Base-by-base conservation (phyloP, 805 yeast species). In the Saccharomyces eubayanus region DNA sequence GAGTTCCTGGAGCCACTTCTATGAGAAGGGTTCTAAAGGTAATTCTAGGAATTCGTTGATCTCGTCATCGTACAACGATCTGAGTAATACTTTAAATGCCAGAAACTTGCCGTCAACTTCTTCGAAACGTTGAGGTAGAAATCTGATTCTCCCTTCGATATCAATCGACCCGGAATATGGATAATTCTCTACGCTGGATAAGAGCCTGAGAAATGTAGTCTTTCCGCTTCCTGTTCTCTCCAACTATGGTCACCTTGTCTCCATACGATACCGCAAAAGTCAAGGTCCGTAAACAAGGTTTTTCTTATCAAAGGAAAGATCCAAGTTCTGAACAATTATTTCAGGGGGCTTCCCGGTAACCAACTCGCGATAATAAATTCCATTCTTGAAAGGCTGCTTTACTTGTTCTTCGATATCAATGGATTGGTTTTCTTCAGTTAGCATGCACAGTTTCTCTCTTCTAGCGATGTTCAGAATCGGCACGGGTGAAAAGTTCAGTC, bases 171-270 rank as follows among this genome's bases (percentile, higher is more conserved):
- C 59, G 9, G 59, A 56, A 51, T 55, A 56, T 24, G 57, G 56
- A 30, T 52, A 50, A 27, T 54, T 51, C 41, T 50, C 59, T 21
- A 50, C 77, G 11, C 70, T 79, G 20, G 78, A 74, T 62, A 76
- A 72, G 52, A 76, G 66, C 60, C 74, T 76, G 58, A 76, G 75
- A 62, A 76, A 72, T 5, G 80, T 76, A 11, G 78, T 75, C 61
- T 76, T 76, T 65, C 80, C 80, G 16, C 78, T 78, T 78, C 64
- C 80, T 79, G 62, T 76, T 76, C 36, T 79, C 79, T 24, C 80
- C 80, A 43, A 76, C 65, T 58, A 76, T 73, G 40, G 79, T 79
- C 40, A 76, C 79, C 54, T 56, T 56, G 48, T 56, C 59, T 27
- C 57, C 59, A 46, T 52, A 50, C 14, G 51, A 52, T n/a, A 50